Conservation (phyloP, 176 grass and related monocot genomes). For the Juncus inflexus region DNA sequence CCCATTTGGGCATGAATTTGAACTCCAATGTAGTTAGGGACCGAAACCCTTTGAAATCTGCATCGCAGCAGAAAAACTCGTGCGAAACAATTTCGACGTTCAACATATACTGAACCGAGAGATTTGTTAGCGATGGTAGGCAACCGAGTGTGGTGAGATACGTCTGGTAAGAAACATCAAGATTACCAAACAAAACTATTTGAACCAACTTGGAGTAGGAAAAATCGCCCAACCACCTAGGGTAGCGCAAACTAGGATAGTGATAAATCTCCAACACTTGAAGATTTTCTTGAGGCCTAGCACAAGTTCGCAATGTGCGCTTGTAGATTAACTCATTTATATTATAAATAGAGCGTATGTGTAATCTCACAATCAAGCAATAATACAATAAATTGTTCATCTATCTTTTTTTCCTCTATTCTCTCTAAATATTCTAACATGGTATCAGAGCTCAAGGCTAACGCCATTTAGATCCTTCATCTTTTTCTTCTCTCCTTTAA, state of each 20-base stretch:
- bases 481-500: too few species aligned
- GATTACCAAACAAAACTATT: constrained; percentile 7
- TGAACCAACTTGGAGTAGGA: constrained; percentile 29
- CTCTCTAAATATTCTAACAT: too few species aligned
- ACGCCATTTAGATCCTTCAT: too few species aligned
- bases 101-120: constrained; percentile 8
- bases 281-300: constrained; percentile 16
- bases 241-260: constrained; percentile 5
- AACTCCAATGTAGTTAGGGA: constrained; percentile 9
- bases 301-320: neutral
- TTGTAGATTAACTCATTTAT: too few species aligned
- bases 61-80: constrained; percentile 6
- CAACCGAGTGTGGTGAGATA: constrained; percentile 19
- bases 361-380: too few species aligned
- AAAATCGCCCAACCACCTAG: constrained; percentile 24
- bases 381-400: too few species aligned
- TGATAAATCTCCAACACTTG: neutral
- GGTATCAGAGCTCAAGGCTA: too few species aligned
- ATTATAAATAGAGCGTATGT: too few species aligned
- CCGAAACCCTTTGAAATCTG: neutral
- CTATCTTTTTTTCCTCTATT: too few species aligned
- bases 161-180: neutral
- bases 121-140: constrained; percentile 22
- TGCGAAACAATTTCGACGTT: neutral
- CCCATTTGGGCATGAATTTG: constrained; percentile 7